Evolutionary conservation across 1,139 yeast genomes (phyloP).

Genomic region (Groenewaldozyma sp.): DNA sequence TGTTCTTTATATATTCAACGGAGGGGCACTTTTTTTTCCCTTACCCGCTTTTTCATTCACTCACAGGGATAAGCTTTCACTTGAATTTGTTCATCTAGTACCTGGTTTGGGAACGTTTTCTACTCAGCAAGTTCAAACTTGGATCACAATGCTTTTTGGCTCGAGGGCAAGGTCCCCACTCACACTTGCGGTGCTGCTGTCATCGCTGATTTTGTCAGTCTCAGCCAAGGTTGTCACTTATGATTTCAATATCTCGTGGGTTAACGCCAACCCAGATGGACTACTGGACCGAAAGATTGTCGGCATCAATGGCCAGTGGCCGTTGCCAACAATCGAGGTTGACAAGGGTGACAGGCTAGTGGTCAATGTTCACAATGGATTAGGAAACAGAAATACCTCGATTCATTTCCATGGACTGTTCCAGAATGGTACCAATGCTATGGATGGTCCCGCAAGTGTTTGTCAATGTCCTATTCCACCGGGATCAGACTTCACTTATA

Average conservation of each 20-base stretch:
- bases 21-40: too few relatives aligned
- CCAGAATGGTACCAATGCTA: slow-evolving; percentile 64
- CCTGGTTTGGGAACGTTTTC: too few relatives aligned
- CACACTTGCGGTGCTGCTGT: too few relatives aligned
- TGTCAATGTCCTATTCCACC: slow-evolving; percentile 86
- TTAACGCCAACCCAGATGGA: slow-evolving; percentile 74
- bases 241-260: slow-evolving; percentile 72
- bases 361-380: slow-evolving; percentile 59
- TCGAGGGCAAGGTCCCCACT: too few relatives aligned
- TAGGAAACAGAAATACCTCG: slow-evolving; percentile 53
- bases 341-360: slow-evolving; percentile 65
- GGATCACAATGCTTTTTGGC: too few relatives aligned
- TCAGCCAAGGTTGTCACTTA: slow-evolving; percentile 51
- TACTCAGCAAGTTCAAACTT: too few relatives aligned
- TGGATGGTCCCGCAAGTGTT: slow-evolving; percentile 86
- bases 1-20: too few relatives aligned
- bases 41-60: too few relatives aligned
- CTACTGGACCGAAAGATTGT: slow-evolving; percentile 51
- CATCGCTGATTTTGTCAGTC: slow-evolving; percentile 2
- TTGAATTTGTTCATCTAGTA: too few relatives aligned
- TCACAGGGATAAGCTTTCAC: too few relatives aligned
- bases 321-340: slow-evolving; percentile 68
- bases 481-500: slow-evolving; percentile 56
- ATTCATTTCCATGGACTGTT: slow-evolving; percentile 89
- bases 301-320: slow-evolving; percentile 77